Conservation (phyloP, 1,139 yeast genomes). For the Yarrowia galli region DNA sequence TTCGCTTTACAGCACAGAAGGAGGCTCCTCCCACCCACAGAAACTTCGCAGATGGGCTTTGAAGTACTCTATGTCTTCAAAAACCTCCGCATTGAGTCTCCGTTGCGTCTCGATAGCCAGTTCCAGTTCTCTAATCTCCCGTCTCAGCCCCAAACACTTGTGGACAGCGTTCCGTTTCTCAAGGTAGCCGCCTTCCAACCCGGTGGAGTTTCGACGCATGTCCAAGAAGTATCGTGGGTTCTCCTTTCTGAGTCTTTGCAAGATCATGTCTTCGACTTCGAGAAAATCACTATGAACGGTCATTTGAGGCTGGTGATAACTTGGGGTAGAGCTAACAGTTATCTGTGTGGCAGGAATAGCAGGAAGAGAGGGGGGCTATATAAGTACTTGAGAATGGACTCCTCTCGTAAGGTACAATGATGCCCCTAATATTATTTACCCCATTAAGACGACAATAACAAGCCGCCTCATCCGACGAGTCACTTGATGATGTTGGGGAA, state of each 20-base stretch:
- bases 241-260: not conserved
- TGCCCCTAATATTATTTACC: too few relatives aligned
- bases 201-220: not conserved
- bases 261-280: not conserved
- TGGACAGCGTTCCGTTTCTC: not conserved
- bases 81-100: not conserved
- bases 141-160: not conserved
- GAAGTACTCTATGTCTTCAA: not conserved
- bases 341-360: too few relatives aligned
- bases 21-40: too few relatives aligned
- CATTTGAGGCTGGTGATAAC: too few relatives aligned
- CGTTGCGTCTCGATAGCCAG: not conserved
- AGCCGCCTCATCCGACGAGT: not conserved
- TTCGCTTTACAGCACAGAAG: too few relatives aligned
- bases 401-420: too few relatives aligned
- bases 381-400: too few relatives aligned
- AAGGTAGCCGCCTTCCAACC: not conserved
- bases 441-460: not conserved
- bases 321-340: not conserved
- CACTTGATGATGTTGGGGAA: too few relatives aligned
- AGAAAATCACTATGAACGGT: not conserved
- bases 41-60: not conserved
- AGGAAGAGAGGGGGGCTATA: too few relatives aligned
- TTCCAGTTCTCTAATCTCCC: not conserved
- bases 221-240: not conserved